These are phyloP conservation scores for Candida golubevii DNA, from an alignment of 805 yeast genomes.

Conservation along the genomic window DNA sequence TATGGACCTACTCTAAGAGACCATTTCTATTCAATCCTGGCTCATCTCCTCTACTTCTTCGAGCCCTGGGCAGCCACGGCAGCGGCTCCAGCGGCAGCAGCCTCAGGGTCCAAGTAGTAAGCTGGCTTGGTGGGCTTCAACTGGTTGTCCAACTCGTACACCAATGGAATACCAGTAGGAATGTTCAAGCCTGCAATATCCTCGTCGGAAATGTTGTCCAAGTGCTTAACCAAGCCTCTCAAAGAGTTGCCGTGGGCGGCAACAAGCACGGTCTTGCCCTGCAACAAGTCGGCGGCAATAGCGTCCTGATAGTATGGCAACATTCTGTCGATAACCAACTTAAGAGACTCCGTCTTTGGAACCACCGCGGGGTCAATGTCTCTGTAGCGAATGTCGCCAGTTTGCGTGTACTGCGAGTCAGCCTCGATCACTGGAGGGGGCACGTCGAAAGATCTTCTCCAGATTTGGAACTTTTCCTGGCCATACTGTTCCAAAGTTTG, in stretches of 20 bases:
- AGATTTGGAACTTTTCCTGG: conserved; percentile 86
- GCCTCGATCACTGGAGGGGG: conserved; percentile 90
- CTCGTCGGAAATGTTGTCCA: conserved; percentile 86
- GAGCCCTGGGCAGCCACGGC: conserved; percentile 96
- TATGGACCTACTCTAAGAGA: too few relatives aligned
- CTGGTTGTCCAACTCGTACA: conserved; percentile 84
- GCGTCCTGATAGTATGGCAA: conserved; percentile 96
- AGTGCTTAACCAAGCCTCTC: conserved; percentile 93
- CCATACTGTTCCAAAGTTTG: conserved; percentile 85
- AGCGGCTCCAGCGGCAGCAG: conserved; percentile 99
- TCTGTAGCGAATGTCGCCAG: conserved; percentile 77
- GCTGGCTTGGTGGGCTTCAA: conserved; percentile 89
- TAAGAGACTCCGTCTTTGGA: conserved; percentile 92
- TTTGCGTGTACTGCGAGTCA: conserved; percentile 78
- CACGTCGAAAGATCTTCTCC: conserved; percentile 96
- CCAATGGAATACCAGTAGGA: conserved; percentile 98
- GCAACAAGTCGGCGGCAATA: conserved; percentile 78
- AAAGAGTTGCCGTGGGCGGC: conserved; percentile 99
- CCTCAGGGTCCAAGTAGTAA: conserved; percentile 98
- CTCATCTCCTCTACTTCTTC: conserved; percentile 17
- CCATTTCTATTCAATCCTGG: too few relatives aligned
- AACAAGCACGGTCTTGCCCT: conserved; percentile 84
- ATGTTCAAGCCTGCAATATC: conserved; percentile 93
- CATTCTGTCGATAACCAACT: conserved; percentile 91
- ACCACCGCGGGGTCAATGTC: conserved; percentile 80